Conservation (phyloP, 768 basidiomycete genomes). For the Kwoniella pini region DNA sequence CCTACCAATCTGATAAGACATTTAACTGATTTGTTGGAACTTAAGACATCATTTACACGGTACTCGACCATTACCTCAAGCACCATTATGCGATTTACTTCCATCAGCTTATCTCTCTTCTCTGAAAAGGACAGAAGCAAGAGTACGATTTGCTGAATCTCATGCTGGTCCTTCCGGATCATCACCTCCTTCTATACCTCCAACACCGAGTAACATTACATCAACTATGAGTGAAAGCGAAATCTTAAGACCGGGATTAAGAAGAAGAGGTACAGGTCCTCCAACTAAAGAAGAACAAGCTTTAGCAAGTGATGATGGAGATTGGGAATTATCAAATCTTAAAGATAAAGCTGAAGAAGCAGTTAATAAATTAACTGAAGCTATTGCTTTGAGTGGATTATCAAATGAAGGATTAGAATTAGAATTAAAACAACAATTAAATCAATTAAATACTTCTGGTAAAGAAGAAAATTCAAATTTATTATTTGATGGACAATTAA, state of each 20-base stretch:
- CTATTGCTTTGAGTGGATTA: constrained; percentile 20
- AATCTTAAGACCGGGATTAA: constrained; percentile 30
- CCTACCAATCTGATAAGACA: background rate
- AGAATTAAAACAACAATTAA: constrained; percentile 41
- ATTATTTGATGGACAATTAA: background rate
- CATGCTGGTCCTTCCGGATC: constrained; percentile 31
- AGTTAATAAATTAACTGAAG: constrained; percentile 31
- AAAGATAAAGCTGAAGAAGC: constrained; percentile 38
- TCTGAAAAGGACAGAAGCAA: constrained; percentile 46
- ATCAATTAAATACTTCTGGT: constrained; percentile 35
- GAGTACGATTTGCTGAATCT: constrained; percentile 49
- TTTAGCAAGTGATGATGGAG: constrained; percentile 16
- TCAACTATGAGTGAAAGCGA: background rate
- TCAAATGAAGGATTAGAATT: constrained; percentile 16
- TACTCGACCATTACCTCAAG: constrained; percentile 43
- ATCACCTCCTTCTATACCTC: background rate
- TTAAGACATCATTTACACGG: constrained; percentile 50
- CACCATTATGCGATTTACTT: constrained; percentile 51
- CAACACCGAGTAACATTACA: background rate
- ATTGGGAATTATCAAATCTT: constrained; percentile 41
- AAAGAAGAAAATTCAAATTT: background rate
- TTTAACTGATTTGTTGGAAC: background rate
- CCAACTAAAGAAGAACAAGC: constrained; percentile 27
- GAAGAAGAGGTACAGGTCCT: constrained; percentile 40
- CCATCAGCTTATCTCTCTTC: constrained; percentile 49